A percentile compares a stretch with the other conserved stretches of the same genome.
These are phyloP conservation scores for Hanseniaspora hatyaiensis DNA, from an alignment of 805 yeast genomes.

Conservation along the genomic window DNA sequence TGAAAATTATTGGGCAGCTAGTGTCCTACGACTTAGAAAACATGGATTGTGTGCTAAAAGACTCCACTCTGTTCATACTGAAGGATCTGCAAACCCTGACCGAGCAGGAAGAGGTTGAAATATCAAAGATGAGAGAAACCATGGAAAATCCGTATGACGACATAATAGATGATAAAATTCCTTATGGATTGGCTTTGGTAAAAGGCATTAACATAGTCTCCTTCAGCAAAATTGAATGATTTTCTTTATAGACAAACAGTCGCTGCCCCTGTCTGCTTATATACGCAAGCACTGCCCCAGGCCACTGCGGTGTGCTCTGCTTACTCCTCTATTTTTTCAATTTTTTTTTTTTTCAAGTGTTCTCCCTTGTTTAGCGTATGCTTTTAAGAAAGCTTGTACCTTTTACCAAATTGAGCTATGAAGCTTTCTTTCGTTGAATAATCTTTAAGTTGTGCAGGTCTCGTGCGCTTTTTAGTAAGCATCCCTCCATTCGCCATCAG, in stretches of 20 bases:
- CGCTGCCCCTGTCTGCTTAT: too few species aligned
- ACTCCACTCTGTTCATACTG: constrained; percentile 45
- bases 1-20: constrained; percentile 67
- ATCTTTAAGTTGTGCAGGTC: too few species aligned
- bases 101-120: constrained; percentile 34
- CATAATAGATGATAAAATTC: constrained; percentile 18
- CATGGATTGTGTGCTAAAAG: constrained; percentile 67
- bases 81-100: constrained; percentile 4
- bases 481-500: too few species aligned
- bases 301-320: too few species aligned
- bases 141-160: constrained; percentile 57
- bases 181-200: constrained; percentile 41
- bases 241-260: not conserved
- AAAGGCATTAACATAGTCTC: constrained; percentile 69
- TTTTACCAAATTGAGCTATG: too few species aligned
- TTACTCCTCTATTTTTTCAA: too few species aligned
- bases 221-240: constrained; percentile 5
- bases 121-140: constrained; percentile 57
- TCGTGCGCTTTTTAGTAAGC: not conserved
- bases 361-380: too few species aligned
- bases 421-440: too few species aligned
- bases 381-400: too few species aligned
- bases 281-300: too few species aligned
- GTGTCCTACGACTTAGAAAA: constrained; percentile 68
- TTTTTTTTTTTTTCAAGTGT: not conserved